Evolutionary conservation across 2,329 filamentous ascomycete genomes (phyloP), one percentile per base, ranked within the genome.

Genomic region (Xylariaceae sp.): DNA sequence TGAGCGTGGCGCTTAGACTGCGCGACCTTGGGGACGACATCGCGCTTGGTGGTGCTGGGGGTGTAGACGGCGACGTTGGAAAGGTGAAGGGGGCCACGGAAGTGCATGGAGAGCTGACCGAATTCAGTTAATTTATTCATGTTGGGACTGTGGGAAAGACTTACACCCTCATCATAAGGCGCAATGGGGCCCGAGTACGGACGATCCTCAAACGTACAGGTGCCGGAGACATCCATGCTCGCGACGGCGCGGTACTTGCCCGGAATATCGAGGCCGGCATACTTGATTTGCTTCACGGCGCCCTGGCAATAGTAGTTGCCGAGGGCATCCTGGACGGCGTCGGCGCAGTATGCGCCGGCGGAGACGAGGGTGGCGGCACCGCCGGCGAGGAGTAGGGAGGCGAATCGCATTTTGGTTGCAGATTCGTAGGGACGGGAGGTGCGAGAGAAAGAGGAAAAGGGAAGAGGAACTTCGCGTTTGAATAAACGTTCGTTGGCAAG

Each of bases 41-140:
- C 68, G 13, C 76, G 74, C 70, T 78, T 80, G 56, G 67, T 71
- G 18, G 76, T 76, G 8, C 55, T 59, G n/a, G 83, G 80, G 51
- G 78, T 80, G 73, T 91, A 92, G 57, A 86, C 85, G 9, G 88
- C 89, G 57, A 91, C 78, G 65, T 89, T 81, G 69, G 84, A 84
- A 37, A 92, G 71, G 45, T 81, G 75, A 66, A 89, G 72, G 1
- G 89, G 88, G 2, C 89, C 89, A 66, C 88, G 86, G 69, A 92
- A 79, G 71, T 90, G 86, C 62, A 90, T 73, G 1, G 88, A 89
- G 35, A 92, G 77, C 88, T 90, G 44, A 23, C 35, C 50, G 57
- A 9, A 56, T 69, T 63, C 17, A 67, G 60, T n/a, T 15, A 17
- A 18, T 18, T 18, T 13, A 18, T 6, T 23, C 34, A 5, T 13